Evolutionary conservation across 2,329 filamentous ascomycete species (phyloP).

Genomic region (Pezicula rhizophila): DNA sequence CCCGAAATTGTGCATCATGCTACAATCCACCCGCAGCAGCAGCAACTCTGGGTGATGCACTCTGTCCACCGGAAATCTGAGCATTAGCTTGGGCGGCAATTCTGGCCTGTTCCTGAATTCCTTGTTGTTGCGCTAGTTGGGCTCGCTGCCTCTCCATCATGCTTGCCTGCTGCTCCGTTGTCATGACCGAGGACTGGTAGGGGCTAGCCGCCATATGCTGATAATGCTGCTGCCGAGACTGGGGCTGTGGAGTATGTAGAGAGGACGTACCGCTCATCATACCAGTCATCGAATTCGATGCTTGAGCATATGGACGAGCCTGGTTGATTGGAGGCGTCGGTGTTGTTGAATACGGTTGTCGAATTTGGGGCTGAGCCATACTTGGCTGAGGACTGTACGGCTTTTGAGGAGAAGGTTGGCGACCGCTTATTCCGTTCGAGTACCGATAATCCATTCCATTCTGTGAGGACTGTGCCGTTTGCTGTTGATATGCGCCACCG

Average conservation of each 20-base stretch:
- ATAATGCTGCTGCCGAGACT: constrained; percentile 11
- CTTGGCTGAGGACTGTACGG: constrained; percentile 21
- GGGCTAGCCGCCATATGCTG: constrained; percentile 17
- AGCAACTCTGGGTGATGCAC: constrained; percentile 15
- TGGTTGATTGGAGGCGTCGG: constrained; percentile 18
- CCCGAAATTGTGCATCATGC: not conserved
- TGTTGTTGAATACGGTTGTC: constrained; percentile 18
- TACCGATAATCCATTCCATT: constrained; percentile 24
- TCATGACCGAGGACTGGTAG: constrained; percentile 25
- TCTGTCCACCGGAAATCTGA: constrained; percentile 3
- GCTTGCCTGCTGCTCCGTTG: constrained; percentile 26
- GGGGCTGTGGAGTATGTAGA: constrained; percentile 6
- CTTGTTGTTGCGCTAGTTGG: constrained; percentile 28
- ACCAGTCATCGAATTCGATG: constrained; percentile 4
- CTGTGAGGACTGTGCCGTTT: constrained; percentile 18
- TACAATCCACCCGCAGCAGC: constrained; percentile 14
- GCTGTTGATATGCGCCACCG: constrained; percentile 22
- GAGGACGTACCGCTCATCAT: constrained; percentile 19
- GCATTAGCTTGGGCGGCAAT: constrained; percentile 21
- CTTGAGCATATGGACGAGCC: constrained; percentile 16
- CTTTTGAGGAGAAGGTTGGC: constrained; percentile 26
- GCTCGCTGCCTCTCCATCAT: constrained; percentile 31
- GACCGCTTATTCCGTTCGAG: constrained; percentile 16
- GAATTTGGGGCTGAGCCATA: constrained; percentile 10
- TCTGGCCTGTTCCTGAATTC: constrained; percentile 23